These are phyloP conservation scores for Microcos paniculata DNA, from an alignment of 345 rosid genomes.

Conservation along the genomic window DNA sequence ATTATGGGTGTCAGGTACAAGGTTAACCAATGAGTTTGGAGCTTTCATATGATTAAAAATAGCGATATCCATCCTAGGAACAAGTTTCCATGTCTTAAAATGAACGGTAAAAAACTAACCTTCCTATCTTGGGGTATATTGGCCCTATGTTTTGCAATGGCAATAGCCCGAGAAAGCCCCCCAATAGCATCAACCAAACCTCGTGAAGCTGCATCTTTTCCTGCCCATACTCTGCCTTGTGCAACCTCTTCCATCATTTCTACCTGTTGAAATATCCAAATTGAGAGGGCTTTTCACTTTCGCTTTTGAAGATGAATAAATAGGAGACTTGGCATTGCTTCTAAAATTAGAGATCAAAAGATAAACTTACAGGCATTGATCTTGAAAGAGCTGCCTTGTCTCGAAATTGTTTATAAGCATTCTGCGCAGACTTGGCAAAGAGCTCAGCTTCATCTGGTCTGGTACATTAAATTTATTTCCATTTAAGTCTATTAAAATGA, in stretches of 20 bases:
- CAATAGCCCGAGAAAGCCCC: constrained; percentile 83
- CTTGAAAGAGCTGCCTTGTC: constrained; percentile 90
- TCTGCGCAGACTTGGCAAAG: constrained; percentile 77
- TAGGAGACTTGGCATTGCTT: background rate
- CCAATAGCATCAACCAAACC: constrained; percentile 89
- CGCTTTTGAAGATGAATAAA: background rate
- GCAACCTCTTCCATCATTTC: constrained; percentile 93
- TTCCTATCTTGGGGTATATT: constrained; percentile 62
- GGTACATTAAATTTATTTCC: constrained; percentile 23
- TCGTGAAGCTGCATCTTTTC: constrained; percentile 76
- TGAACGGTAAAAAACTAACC: constrained; percentile 32
- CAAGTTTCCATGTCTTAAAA: background rate
- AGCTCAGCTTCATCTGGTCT: constrained; percentile 94
- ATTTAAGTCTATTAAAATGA: constrained; percentile 4
- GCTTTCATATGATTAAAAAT: background rate
- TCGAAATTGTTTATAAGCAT: constrained; percentile 75
- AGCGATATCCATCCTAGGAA: background rate
- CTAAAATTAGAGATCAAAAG: background rate
- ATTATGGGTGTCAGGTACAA: background rate
- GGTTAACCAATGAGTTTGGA: background rate
- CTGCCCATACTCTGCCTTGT: constrained; percentile 99
- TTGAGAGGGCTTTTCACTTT: background rate
- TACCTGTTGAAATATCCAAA: constrained; percentile 36
- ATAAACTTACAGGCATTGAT: constrained; percentile 70
- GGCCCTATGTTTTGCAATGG: constrained; percentile 82